Evolutionary conservation across 345 rosid species (phyloP).

Genomic region (Aquilaria yunnanensis): DNA sequence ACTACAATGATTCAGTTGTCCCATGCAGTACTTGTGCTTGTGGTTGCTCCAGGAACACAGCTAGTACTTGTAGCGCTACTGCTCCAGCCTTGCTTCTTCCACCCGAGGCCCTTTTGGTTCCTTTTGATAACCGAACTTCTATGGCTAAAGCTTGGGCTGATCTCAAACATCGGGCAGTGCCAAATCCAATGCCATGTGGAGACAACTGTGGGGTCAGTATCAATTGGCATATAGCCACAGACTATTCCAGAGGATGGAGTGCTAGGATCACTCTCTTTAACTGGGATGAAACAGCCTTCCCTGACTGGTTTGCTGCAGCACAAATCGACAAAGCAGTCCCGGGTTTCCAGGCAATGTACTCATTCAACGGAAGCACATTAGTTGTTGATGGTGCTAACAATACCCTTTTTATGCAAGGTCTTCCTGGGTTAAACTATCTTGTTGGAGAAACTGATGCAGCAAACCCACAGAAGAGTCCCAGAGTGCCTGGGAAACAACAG

Average conservation of each 20-base stretch:
- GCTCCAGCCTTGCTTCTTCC: constrained; percentile 80
- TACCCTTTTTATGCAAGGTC: constrained; percentile 78
- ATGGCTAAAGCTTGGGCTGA: constrained; percentile 63
- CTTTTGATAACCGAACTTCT: constrained; percentile 73
- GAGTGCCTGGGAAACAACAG: constrained; percentile 95
- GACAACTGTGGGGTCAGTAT: constrained; percentile 93
- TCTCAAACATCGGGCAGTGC: constrained; percentile 48
- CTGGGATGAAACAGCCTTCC: constrained; percentile 66
- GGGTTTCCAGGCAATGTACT: constrained; percentile 74
- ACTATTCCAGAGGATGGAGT: constrained; percentile 74
- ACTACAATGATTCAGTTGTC: constrained; percentile 77
- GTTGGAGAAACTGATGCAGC: constrained; percentile 57
- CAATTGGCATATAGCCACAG: constrained; percentile 82
- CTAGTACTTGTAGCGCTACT: constrained; percentile 55
- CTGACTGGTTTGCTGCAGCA: constrained; percentile 88
- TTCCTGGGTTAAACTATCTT: constrained; percentile 70
- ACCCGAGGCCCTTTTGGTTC: constrained; percentile 70
- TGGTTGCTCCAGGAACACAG: constrained; percentile 58
- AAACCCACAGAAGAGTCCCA: constrained; percentile 52
- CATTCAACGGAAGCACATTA: constrained; percentile 61
- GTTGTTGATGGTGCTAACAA: constrained; percentile 35
- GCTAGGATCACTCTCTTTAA: constrained; percentile 90
- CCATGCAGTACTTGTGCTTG: constrained; percentile 92
- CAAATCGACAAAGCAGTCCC: constrained; percentile 56
- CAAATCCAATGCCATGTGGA: constrained; percentile 77